Evolutionary conservation across 768 basidiomycete genomes (phyloP).

Genomic region (Clathrus columnatus): DNA sequence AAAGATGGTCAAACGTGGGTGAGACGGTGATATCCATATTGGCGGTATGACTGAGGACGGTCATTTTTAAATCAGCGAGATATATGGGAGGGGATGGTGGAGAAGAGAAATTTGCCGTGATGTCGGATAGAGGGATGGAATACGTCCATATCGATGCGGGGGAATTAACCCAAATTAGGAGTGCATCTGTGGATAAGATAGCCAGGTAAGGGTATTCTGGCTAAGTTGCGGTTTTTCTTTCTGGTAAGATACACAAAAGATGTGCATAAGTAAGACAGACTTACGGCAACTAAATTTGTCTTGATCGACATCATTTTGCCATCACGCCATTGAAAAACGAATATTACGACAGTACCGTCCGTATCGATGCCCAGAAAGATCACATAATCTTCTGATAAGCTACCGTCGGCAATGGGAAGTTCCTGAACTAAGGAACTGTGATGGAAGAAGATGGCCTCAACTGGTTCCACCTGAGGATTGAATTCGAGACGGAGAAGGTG

Average conservation of each 20-base stretch:
- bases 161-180: background rate
- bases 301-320: background rate
- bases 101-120: background rate
- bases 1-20: background rate
- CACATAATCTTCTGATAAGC: background rate
- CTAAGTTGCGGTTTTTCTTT: background rate
- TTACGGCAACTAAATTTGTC: background rate
- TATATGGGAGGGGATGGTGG: background rate
- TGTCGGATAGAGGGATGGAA: background rate
- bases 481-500: background rate
- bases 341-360: background rate
- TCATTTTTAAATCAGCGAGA: background rate
- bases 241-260: too few relatives aligned
- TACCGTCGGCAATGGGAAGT: background rate
- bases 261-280: background rate
- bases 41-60: background rate
- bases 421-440: background rate
- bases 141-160: background rate
- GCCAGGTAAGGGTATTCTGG: background rate
- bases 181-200: background rate
- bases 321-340: background rate
- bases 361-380: background rate
- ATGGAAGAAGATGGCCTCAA: background rate
- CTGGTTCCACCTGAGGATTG: background rate
- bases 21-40: background rate